Evolutionary conservation across 179 eudicot genomes (phyloP).

Genomic region (Beta macrorhiza): DNA sequence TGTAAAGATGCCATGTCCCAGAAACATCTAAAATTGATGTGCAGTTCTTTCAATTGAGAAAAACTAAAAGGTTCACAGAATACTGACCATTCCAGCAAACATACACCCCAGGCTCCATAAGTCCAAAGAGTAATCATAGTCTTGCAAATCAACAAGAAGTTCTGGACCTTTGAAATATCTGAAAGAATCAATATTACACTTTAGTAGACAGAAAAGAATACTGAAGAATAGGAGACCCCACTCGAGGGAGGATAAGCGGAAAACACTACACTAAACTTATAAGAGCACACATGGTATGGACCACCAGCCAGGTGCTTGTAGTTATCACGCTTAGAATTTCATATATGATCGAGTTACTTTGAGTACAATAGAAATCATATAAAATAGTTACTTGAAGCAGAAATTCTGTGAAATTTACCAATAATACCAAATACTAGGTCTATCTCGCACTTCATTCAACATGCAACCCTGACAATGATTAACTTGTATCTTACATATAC

Average conservation of each 20-base stretch:
- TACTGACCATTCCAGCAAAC: slow-evolving; percentile 94
- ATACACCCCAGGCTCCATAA: slow-evolving; percentile 95
- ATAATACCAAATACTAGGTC: not conserved
- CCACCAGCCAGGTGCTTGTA: not conserved
- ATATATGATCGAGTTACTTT: not conserved
- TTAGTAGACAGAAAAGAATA: not conserved
- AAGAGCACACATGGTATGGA: not conserved
- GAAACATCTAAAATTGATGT: not conserved
- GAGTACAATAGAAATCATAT: not conserved
- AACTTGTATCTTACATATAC: not conserved
- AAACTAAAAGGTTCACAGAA: not conserved
- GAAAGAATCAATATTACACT: slow-evolving; percentile 19
- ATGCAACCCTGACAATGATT: not conserved
- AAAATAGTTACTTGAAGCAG: too few species aligned
- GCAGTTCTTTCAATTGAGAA: not conserved
- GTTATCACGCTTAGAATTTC: too few species aligned
- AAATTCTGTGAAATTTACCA: not conserved
- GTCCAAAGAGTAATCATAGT: slow-evolving; percentile 94
- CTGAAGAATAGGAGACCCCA: not conserved
- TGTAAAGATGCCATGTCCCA: not conserved
- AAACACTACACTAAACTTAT: not conserved
- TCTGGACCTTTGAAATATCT: slow-evolving; percentile 97
- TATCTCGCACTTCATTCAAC: not conserved
- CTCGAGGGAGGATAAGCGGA: not conserved
- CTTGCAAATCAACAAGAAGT: slow-evolving; percentile 92